Conservation (phyloP, 2,329 filamentous ascomycete genomes). For the Chaetomium olivaceum region DNA sequence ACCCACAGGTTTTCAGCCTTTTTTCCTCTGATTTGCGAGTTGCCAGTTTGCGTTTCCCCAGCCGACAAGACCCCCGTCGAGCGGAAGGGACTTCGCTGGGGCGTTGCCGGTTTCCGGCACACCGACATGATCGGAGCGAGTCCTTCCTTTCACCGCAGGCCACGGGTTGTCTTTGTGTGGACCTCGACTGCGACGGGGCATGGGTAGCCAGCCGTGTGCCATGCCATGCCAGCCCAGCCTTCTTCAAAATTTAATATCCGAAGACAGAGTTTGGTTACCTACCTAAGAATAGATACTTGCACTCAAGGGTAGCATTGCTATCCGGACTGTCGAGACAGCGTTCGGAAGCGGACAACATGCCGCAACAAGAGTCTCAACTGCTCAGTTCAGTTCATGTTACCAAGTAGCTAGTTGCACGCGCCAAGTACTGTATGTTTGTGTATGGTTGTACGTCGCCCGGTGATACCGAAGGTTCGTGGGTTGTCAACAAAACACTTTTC, state of each 20-base stretch:
- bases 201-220: no score
- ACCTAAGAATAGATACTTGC: not conserved
- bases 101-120: constrained; percentile 4
- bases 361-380: not conserved
- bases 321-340: not conserved
- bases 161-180: not conserved
- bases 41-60: not conserved
- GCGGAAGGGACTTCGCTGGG: not conserved
- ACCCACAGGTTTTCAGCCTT: not conserved
- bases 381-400: not conserved
- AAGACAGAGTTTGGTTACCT: not conserved
- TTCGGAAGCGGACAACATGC: not conserved
- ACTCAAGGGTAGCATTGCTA: not conserved
- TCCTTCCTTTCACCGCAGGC: not conserved
- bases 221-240: no score
- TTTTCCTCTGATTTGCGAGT: not conserved
- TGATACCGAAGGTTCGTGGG: not conserved
- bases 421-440: no score
- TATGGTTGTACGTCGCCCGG: not conserved
- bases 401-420: no score
- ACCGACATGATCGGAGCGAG: not conserved
- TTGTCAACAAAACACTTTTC: not conserved
- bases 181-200: not conserved
- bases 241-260: no score
- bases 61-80: not conserved